A percentile compares a stretch with the other conserved stretches of the same genome.
These are phyloP conservation scores for Penicillium olsonii DNA, from an alignment of 2,329 filamentous ascomycete genomes.

Conservation along the genomic window DNA sequence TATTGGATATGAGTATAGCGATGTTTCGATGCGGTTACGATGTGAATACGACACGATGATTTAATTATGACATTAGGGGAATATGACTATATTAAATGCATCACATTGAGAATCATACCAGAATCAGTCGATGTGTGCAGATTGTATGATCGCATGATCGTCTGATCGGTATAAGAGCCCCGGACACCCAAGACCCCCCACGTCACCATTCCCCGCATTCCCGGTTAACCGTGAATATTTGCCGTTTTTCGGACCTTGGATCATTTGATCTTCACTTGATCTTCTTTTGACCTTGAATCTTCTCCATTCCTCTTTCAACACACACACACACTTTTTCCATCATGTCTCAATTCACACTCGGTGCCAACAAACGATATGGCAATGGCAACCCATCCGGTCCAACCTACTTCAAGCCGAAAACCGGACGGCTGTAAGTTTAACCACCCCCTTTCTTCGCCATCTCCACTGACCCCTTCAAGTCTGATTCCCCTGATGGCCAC, in stretches of 20 bases:
- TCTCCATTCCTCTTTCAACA: background rate
- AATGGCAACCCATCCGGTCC: conserved; percentile 13
- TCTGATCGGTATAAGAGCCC: conserved; percentile 1
- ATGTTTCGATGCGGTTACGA: background rate
- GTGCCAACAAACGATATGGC: conserved; percentile 18
- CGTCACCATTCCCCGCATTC: conserved; percentile 8
- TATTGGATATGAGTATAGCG: background rate
- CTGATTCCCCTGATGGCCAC: conserved; percentile 23
- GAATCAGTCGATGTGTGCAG: background rate
- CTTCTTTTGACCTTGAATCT: background rate
- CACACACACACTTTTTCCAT: background rate
- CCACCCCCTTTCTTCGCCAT: background rate
- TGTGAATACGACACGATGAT: background rate
- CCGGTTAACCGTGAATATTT: background rate
- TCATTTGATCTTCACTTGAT: too few species aligned
- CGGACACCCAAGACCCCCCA: conserved; percentile 1
- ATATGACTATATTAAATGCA: background rate
- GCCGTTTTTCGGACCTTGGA: too few species aligned
- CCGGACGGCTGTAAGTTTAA: conserved; percentile 19
- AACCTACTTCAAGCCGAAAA: conserved; percentile 14
- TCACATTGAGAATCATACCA: background rate
- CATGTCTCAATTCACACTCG: conserved; percentile 25
- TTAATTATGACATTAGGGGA: background rate
- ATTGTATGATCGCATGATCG: conserved; percentile 4
- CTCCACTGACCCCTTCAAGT: conserved; percentile 7